These are phyloP conservation scores for Solanum etuberosum DNA, from an alignment of 257 asterid species.

Conservation along the genomic window DNA sequence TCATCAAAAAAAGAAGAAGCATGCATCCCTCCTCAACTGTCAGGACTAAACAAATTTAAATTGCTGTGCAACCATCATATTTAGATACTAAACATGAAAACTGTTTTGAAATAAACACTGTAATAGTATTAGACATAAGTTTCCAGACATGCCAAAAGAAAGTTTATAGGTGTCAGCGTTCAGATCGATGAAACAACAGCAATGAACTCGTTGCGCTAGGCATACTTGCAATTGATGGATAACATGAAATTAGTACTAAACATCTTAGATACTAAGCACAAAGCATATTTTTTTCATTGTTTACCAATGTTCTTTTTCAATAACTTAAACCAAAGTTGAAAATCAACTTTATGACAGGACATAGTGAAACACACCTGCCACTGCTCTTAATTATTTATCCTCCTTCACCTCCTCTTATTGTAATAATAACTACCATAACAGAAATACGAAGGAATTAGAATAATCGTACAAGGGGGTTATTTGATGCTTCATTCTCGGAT, in stretches of 20 bases:
- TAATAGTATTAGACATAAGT: not conserved
- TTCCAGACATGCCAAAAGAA: not conserved
- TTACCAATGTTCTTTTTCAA: not conserved
- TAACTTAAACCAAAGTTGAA: not conserved
- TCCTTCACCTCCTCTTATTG: not conserved
- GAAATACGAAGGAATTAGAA: not conserved
- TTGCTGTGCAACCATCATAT: not conserved
- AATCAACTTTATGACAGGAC: not conserved
- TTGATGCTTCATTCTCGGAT: not conserved
- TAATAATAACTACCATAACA: not conserved
- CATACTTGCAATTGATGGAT: not conserved
- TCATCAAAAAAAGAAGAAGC: too few relatives aligned
- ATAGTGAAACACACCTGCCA: not conserved
- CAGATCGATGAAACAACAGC: not conserved
- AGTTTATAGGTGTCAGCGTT: not conserved
- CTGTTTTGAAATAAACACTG: not conserved
- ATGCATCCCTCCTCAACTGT: not conserved
- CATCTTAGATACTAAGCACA: not conserved
- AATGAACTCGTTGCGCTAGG: not conserved
- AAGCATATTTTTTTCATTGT: not conserved
- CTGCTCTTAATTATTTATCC: not conserved
- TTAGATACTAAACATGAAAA: not conserved
- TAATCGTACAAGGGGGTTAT: not conserved
- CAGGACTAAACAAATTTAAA: not conserved
- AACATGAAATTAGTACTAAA: not conserved